Evolutionary conservation across 352 stramenopile genomes (phyloP), one percentile per base, ranked within the genome.

Genomic region (Pythium sp.): DNA sequence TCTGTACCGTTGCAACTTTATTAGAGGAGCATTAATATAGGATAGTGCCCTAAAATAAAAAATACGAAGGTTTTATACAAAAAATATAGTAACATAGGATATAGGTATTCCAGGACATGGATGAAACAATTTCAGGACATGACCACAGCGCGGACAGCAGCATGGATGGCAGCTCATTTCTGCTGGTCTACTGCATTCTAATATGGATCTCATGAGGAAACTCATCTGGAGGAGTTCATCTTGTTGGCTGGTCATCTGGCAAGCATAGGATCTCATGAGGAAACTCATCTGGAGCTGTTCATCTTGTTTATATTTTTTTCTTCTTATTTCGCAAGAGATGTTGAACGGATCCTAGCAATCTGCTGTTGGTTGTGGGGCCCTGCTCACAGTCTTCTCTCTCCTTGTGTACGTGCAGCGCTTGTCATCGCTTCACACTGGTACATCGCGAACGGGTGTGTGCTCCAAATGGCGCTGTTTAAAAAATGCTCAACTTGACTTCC

Each of bases 401-500:
- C 5, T 32, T 32, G 30, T 32, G 30, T 32, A 32, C 30, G 30
- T 32, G 20, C 18, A n/a, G 4, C 5, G 41, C 14, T 49, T 0
- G 12, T 6, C 5, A 1, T n/a, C 41, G 41, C 41, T 49, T 22
- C 41, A 22, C 41, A 49, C 30, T 32, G 2, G 41, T 49, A n/a
- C 41, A 22, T 49, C 41, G 15, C 5, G 18, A 49, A 49, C 20
- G 12, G 41, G 15, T n/a, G 34, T 51, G 43, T 3, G 43, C 43
- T 51, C 43, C 43, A 51, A 11, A 51, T 24, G 18, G 18, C 43
- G 43, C 7, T 51, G 70, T 65, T 89, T 90, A 95, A 78, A 95
- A 95, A 73, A 95, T 94, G 66, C 83, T 79, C 54, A 95, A 77
- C 81, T 95, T 95, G 69, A 95, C 88, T 78, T 95, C 88, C 86